A percentile compares a stretch with the other conserved stretches of the same genome.
Conservation (phyloP, 2,329 filamentous ascomycete species). For the Sporothrix phasma region DNA sequence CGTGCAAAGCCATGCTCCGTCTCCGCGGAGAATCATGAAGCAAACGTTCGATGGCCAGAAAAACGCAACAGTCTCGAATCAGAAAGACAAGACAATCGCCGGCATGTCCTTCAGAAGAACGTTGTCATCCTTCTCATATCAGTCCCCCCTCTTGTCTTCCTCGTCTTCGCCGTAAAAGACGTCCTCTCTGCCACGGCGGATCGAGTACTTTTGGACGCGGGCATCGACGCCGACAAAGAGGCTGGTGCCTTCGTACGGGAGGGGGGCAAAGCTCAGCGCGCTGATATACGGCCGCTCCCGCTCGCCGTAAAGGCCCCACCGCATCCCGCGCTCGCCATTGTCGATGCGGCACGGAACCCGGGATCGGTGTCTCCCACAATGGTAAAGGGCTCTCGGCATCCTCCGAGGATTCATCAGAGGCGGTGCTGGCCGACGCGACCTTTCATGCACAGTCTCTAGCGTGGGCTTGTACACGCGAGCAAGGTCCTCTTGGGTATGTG, state of each 20-base stretch:
- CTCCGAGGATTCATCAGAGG: neutral
- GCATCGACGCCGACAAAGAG: constrained; percentile 36
- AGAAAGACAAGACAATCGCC: no score
- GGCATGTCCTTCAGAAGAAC: no score
- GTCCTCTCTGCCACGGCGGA: constrained; percentile 30
- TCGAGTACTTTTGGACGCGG: constrained; percentile 35
- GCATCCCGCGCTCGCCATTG: no score
- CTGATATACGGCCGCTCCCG: constrained; percentile 22
- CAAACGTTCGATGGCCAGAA: no score
- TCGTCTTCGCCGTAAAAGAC: constrained; percentile 10
- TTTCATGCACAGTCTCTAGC: neutral
- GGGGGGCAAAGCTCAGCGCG: constrained; percentile 35
- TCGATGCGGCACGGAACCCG: no score
- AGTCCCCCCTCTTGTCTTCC: neutral
- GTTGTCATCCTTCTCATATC: neutral
- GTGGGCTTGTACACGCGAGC: neutral
- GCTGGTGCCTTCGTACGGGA: constrained; percentile 38
- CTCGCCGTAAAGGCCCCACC: neutral
- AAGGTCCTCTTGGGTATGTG: neutral
- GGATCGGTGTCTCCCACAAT: neutral
- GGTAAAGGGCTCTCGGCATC: neutral
- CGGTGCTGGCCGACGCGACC: neutral
- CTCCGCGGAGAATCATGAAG: neutral
- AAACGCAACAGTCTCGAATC: no score
- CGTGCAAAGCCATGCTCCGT: neutral